A percentile compares a stretch with the other conserved stretches of the same genome.
Evolutionary conservation across 257 asterid species (phyloP).

Genomic region (Cinchona pubescens): DNA sequence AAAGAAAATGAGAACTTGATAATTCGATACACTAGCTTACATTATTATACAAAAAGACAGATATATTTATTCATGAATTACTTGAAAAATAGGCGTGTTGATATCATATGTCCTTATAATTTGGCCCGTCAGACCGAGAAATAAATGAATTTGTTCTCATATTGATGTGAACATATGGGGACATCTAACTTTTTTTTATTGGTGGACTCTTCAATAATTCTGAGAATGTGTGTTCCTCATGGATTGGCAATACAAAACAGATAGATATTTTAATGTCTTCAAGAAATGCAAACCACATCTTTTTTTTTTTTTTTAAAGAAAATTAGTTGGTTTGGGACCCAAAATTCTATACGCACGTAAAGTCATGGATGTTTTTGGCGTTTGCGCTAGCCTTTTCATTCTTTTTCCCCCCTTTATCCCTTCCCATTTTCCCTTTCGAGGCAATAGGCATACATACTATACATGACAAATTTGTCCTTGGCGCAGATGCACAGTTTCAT

Average conservation of each 20-base stretch:
- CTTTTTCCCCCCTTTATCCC: constrained; percentile 6
- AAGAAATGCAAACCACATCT: constrained; percentile 46
- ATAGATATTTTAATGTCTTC: constrained; percentile 27
- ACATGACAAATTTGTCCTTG: constrained; percentile 5
- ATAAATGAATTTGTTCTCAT: neutral
- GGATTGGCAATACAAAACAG: constrained; percentile 22
- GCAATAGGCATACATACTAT: neutral
- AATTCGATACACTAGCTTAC: neutral
- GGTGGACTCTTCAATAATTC: constrained; percentile 10
- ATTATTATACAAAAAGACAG: neutral
- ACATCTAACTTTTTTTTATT: neutral
- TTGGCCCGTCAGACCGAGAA: neutral
- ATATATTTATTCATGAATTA: neutral
- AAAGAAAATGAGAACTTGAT: no score
- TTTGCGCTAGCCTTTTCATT: constrained; percentile 22
- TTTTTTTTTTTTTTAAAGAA: constrained; percentile 17
- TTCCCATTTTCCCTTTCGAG: constrained; percentile 23
- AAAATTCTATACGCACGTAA: constrained; percentile 28
- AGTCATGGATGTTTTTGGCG: constrained; percentile 44
- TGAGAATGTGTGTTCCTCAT: constrained; percentile 28
- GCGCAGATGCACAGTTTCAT: constrained; percentile 11
- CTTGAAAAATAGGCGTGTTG: neutral
- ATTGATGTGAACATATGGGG: constrained; percentile 23
- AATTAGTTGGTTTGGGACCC: constrained; percentile 36
- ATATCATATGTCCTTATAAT: neutral